These are phyloP conservation scores for Gamarada debralockiae DNA, from an alignment of 495 filamentous ascomycete species.

Conservation along the genomic window DNA sequence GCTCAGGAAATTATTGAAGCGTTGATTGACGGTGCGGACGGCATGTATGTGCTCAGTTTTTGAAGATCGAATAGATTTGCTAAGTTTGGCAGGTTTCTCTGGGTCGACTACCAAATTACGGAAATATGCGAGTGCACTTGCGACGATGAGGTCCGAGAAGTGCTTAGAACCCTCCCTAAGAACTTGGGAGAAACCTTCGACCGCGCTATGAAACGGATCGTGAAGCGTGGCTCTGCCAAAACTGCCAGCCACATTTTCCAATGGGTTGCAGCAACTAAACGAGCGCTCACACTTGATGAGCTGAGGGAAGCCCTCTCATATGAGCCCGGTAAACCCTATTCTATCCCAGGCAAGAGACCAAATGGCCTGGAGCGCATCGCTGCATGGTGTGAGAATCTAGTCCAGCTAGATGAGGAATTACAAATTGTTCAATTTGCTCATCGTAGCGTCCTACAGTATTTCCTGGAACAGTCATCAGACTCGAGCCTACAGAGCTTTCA, in stretches of 20 bases:
- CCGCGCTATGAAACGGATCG: slow-evolving; percentile 23
- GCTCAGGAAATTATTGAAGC: slow-evolving; percentile 19
- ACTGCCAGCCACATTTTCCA: slow-evolving; percentile 25
- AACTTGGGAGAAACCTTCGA: slow-evolving; percentile 29
- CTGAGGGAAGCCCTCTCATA: slow-evolving; percentile 30
- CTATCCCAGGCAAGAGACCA: slow-evolving; percentile 16
- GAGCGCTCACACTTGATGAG: slow-evolving; percentile 27
- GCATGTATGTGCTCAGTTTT: slow-evolving; percentile 19
- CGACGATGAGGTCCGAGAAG: slow-evolving; percentile 32
- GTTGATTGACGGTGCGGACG: slow-evolving; percentile 20
- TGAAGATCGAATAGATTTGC: slow-evolving; percentile 1
- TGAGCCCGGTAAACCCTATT: slow-evolving; percentile 13
- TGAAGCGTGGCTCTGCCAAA: slow-evolving; percentile 7
- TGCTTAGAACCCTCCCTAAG: slow-evolving; percentile 28
- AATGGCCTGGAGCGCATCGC: slow-evolving; percentile 29
- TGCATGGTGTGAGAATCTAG: slow-evolving; percentile 28
- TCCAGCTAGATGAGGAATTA: slow-evolving; percentile 33
- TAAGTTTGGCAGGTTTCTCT: slow-evolving; percentile 33
- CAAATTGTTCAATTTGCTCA: slow-evolving; percentile 31
- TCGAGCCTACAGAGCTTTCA: slow-evolving; percentile 16
- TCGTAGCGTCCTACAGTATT: slow-evolving; percentile 26
- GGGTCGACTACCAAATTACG: slow-evolving; percentile 30
- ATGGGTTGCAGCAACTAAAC: slow-evolving; percentile 27
- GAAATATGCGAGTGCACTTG: slow-evolving; percentile 32
- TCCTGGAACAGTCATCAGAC: slow-evolving; percentile 8